These are phyloP conservation scores for Pulveroboletus sp. DNA, from an alignment of 768 basidiomycete genomes.

Conservation along the genomic window DNA sequence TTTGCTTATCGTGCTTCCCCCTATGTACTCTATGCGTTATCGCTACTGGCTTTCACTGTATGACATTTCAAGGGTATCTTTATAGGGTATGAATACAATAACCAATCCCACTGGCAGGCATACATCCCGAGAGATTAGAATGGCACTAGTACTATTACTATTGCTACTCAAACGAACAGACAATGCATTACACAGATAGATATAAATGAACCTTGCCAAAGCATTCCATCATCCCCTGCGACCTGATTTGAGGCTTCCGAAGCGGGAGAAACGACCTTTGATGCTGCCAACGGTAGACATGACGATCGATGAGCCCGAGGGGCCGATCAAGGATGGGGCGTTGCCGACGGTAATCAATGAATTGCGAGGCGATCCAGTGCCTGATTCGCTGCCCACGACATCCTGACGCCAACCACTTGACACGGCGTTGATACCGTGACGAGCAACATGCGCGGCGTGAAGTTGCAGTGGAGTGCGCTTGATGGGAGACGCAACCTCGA, in stretches of 20 bases:
- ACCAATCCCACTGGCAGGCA: conserved; percentile 10
- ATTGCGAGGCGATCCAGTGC: conserved; percentile 60
- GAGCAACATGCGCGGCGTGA: conserved; percentile 76
- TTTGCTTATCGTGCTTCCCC: conserved; percentile 4
- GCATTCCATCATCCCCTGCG: conserved; percentile 29
- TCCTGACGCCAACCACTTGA: conserved; percentile 71
- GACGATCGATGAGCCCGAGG: conserved; percentile 55
- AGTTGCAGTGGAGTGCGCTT: conserved; percentile 78
- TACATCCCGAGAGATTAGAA: conserved; percentile 1
- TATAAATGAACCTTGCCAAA: background rate
- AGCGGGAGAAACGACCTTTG: conserved; percentile 71
- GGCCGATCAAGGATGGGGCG: conserved; percentile 32
- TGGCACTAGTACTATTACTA: background rate
- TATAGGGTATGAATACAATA: conserved; percentile 20
- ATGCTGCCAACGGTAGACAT: conserved; percentile 66
- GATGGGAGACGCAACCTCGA: conserved; percentile 20
- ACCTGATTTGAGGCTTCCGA: conserved; percentile 66
- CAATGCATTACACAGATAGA: background rate
- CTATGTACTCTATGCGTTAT: conserved; percentile 12
- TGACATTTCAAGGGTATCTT: conserved; percentile 18
- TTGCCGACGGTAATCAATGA: conserved; percentile 75
- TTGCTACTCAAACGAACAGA: conserved; percentile 5
- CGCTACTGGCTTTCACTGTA: conserved; percentile 8
- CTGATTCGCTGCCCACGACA: conserved; percentile 37
- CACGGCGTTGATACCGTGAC: conserved; percentile 81